A percentile compares a stretch with the other conserved stretches of the same genome.
Conservation (phyloP, 106 monocot genomes). For the Dioscorea zingiberensis region DNA sequence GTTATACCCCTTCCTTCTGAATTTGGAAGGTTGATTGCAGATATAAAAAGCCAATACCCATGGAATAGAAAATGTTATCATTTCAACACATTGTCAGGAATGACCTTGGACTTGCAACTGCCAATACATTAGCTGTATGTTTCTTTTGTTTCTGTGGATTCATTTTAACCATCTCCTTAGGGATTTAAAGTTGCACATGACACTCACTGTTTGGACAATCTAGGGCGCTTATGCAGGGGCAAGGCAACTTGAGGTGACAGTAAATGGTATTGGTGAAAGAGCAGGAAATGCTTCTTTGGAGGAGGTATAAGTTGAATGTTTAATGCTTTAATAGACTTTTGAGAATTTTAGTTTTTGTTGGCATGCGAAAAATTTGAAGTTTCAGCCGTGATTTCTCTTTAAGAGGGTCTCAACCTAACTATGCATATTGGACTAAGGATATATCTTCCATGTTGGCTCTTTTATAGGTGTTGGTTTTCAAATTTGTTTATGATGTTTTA, state of each 20-base stretch:
- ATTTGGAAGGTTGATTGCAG: conserved; percentile 76
- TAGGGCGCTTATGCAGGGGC: conserved; percentile 87
- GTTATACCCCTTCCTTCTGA: conserved; percentile 77
- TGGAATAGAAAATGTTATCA: conserved; percentile 80
- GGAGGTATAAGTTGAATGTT: conserved; percentile 38
- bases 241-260: conserved; percentile 74
- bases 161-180: not conserved
- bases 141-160: not conserved
- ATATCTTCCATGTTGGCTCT: too few species aligned
- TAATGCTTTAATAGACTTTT: not conserved
- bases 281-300: conserved; percentile 96
- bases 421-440: too few species aligned
- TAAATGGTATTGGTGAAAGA: conserved; percentile 94
- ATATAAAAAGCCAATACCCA: conserved; percentile 78
- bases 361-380: too few species aligned
- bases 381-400: too few species aligned
- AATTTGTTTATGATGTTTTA: too few species aligned
- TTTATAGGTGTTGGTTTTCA: too few species aligned
- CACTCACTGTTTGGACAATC: conserved; percentile 18
- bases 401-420: too few species aligned
- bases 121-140: conserved; percentile 85
- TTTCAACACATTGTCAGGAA: conserved; percentile 99
- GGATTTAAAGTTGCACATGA: not conserved
- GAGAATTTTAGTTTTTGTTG: too few species aligned
- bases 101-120: conserved; percentile 90